Evolutionary conservation across 306 rosid species (phyloP), one percentile per base, ranked within the genome.

Genomic region (Prunus mira): DNA sequence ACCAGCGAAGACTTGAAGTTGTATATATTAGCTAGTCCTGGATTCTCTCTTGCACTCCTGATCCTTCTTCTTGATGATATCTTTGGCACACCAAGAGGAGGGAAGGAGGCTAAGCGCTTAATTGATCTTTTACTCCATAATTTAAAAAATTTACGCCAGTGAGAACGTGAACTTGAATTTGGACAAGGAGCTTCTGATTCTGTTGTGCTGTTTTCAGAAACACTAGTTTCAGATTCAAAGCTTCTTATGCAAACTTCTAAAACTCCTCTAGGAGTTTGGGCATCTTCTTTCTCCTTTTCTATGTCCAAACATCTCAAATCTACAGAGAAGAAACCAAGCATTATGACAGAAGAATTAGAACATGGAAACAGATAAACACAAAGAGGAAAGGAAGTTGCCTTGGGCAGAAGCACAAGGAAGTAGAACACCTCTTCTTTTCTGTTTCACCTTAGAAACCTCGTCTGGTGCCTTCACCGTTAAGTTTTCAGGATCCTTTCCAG

Each of bases 251-350:
- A 82, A 12, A 84, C 86, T 83, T 92, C 99, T 56, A 95, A 74
- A 62, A 92, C 97, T 28, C 93, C 98, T 84, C 93, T 88, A 52
- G 98, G 98, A 67, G 98, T 89, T 43, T 79, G 56, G 15, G 3
- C 73, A n/a, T 88, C 87, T 4, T 82, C 83, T 65, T 84, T 88
- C 85, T 91, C 98, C 51, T 80, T 89, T 86, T 89, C 92, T 61
- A 84, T 52, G 34, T 91, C 96, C 45, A 78, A 64, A 65, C 67
- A 73, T 62, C 90, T 88, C 86, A 88, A 85, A 77, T 93, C 98
- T 93, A 76, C 50, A 64, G 67, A 60, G 27, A 65, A 56, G 17
- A 81, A 77, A 60, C 61, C 5, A 67, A 47, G 3, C 25, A 73
- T 45, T 58, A 69, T 25, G 18, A 62, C 19, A 72, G 6, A 13